Evolutionary conservation across 106 monocot genomes (phyloP).

Genomic region (Dioscorea dumetorum): DNA sequence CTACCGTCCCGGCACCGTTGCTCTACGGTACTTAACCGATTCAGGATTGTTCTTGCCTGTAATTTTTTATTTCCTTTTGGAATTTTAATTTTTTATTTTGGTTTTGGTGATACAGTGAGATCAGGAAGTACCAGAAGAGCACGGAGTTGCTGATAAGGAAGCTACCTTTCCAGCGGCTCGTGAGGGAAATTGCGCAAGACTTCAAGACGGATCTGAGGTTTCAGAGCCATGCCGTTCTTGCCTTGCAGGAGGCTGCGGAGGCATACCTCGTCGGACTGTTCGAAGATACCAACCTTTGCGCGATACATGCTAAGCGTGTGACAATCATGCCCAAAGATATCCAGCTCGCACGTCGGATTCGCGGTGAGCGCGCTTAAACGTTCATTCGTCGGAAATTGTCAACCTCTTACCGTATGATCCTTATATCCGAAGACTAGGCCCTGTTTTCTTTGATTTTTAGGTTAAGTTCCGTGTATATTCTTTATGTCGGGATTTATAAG

Average conservation of each 20-base stretch:
- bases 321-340: slow-evolving; percentile 7
- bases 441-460: not conserved
- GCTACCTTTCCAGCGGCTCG: slow-evolving; percentile 4
- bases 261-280: slow-evolving; percentile 6
- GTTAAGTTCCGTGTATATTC: not conserved
- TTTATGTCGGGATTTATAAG: no score
- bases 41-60: not conserved
- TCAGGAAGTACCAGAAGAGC: slow-evolving; percentile 1
- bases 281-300: slow-evolving; percentile 3
- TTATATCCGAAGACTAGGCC: not conserved
- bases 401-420: not conserved
- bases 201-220: not conserved
- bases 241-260: slow-evolving; percentile 3
- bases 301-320: slow-evolving; percentile 3
- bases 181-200: not conserved
- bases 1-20: not conserved
- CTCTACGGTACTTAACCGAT: not conserved
- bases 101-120: not conserved
- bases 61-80: not conserved
- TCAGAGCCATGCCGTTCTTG: not conserved
- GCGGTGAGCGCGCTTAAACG: not conserved
- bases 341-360: not conserved
- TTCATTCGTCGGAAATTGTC: not conserved
- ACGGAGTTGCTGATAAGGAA: not conserved
- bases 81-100: not conserved